A percentile compares a stretch with the other conserved stretches of the same genome.
Evolutionary conservation across 106 monocot genomes (phyloP).

Genomic region (Chionographis japonica): DNA sequence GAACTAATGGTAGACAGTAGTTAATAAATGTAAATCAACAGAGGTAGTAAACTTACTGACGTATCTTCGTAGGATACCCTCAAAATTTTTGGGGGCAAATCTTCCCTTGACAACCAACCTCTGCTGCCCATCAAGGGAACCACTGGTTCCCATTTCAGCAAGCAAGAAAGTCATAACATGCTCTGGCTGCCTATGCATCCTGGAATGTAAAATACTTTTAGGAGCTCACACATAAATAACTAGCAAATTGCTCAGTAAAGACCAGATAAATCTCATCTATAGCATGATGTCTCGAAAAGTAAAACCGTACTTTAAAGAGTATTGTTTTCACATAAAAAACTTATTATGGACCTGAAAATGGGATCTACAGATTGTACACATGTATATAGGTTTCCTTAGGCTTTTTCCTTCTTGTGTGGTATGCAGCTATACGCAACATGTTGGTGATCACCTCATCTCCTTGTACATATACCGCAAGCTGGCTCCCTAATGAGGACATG

Average conservation of each 20-base stretch:
- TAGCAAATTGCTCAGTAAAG: not conserved
- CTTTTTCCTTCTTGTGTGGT: too few species aligned
- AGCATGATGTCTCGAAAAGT: too few species aligned
- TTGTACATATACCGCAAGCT: too few species aligned
- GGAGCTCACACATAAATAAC: not conserved
- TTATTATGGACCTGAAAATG: too few species aligned
- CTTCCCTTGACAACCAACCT: constrained; percentile 94
- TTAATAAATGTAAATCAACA: not conserved
- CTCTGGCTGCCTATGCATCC: constrained; percentile 98
- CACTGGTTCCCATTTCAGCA: constrained; percentile 98
- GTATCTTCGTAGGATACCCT: constrained; percentile 92
- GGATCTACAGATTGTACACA: too few species aligned
- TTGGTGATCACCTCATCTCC: too few species aligned
- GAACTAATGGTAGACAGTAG: not conserved
- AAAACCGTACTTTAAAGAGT: too few species aligned
- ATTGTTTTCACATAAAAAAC: too few species aligned
- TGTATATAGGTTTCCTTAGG: too few species aligned
- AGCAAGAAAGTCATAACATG: constrained; percentile 96
- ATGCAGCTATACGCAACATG: too few species aligned
- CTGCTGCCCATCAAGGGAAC: constrained; percentile 97
- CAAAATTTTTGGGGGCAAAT: constrained; percentile 98
- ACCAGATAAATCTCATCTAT: not conserved
- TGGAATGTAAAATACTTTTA: constrained; percentile 16
- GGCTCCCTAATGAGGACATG: too few species aligned
- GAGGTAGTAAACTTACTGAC: constrained; percentile 63